These are phyloP conservation scores for Lycium barbarum DNA, from an alignment of 257 asterid species.

Conservation along the genomic window DNA sequence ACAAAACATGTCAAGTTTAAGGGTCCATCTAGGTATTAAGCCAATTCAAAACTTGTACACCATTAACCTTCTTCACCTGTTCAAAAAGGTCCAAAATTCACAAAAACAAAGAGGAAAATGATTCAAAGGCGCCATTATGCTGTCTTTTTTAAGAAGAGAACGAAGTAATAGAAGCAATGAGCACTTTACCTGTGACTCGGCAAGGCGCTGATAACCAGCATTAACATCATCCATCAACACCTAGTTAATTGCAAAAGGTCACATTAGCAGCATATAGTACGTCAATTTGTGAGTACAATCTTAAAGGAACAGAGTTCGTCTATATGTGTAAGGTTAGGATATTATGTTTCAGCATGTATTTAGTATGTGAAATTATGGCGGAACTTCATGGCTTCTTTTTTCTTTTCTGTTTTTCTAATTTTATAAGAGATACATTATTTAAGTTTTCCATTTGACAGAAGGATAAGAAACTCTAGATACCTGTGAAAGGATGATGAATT, in stretches of 20 bases:
- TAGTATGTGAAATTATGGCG: too few relatives aligned
- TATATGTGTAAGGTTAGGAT: too few relatives aligned
- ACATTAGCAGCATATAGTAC: background rate
- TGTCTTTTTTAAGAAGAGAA: background rate
- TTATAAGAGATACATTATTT: too few relatives aligned
- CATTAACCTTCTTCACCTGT: conserved; percentile 92
- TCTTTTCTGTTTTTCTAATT: background rate
- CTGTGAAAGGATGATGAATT: conserved; percentile 90
- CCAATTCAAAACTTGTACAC: conserved; percentile 72
- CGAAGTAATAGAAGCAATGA: background rate
- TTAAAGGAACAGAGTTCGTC: background rate
- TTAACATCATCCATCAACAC: conserved; percentile 90
- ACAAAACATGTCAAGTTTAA: too few relatives aligned
- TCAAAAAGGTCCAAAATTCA: background rate
- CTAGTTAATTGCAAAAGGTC: conserved; percentile 40
- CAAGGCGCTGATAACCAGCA: conserved; percentile 93
- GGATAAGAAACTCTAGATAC: conserved; percentile 42
- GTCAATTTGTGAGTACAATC: background rate
- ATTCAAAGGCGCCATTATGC: background rate
- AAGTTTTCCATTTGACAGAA: background rate
- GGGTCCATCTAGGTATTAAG: too few relatives aligned
- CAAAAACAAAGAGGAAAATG: background rate
- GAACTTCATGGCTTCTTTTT: background rate
- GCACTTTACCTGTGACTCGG: conserved; percentile 81
- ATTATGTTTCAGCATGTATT: too few relatives aligned